These are phyloP conservation scores for Rhodotorula sp. DNA, from an alignment of 1,284 basidiomycete genomes.

Conservation along the genomic window DNA sequence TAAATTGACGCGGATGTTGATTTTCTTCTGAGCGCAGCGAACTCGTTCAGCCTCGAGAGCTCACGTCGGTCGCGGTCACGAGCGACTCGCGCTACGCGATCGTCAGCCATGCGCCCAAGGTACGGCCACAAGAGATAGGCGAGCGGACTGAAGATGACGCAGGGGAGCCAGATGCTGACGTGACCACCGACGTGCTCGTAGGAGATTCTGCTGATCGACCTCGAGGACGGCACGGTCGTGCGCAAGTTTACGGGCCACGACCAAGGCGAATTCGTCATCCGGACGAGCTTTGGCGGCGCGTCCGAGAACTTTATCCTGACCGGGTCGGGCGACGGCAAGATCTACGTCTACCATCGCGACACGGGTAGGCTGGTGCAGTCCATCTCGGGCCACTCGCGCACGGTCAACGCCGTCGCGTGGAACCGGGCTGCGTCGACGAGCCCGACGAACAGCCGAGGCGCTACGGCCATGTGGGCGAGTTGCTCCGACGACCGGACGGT, in stretches of 20 bases:
- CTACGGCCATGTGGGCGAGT: slow-evolving; percentile 72
- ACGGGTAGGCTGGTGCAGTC: slow-evolving; percentile 77
- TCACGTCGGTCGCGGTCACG: slow-evolving; percentile 85
- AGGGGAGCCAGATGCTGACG: slow-evolving; percentile 2
- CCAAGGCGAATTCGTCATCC: slow-evolving; percentile 77
- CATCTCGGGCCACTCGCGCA: slow-evolving; percentile 75
- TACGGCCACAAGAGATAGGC: slow-evolving; percentile 51
- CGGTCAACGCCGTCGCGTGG: slow-evolving; percentile 96
- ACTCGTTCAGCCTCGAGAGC: slow-evolving; percentile 55
- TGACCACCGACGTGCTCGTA: slow-evolving; percentile 48
- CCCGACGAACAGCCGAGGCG: slow-evolving; percentile 33
- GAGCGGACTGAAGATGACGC: neutral
- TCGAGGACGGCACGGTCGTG: slow-evolving; percentile 61
- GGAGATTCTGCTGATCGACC: slow-evolving; percentile 86
- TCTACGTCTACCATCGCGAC: slow-evolving; percentile 94
- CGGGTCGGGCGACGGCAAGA: slow-evolving; percentile 88
- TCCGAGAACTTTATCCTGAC: slow-evolving; percentile 86
- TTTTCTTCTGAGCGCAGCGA: slow-evolving; percentile 16
- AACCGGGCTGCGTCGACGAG: slow-evolving; percentile 57
- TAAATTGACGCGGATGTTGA: neutral
- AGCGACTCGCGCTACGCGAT: slow-evolving; percentile 81
- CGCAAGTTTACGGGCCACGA: slow-evolving; percentile 78
- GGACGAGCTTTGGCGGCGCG: slow-evolving; percentile 90
- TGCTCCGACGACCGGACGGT: slow-evolving; percentile 46
- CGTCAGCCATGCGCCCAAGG: slow-evolving; percentile 80